These are phyloP conservation scores for Bodo saltans DNA, from an alignment of 78 protist genomes.

Conservation along the genomic window DNA sequence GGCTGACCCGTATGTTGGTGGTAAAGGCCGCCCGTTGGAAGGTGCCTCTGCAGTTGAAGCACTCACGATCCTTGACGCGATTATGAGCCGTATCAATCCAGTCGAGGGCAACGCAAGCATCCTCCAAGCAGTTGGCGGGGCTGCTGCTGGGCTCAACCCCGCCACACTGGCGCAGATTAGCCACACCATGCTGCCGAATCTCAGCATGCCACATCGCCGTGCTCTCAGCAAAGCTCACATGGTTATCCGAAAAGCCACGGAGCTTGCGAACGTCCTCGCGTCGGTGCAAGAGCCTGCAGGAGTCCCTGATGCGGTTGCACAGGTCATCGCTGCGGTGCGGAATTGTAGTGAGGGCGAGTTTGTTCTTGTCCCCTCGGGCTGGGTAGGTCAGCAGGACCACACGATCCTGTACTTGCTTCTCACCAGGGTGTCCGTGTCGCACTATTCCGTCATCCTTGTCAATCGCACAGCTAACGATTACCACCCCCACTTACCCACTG, in stretches of 20 bases:
- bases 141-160: background rate
- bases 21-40: background rate
- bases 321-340: background rate
- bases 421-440: background rate
- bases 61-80: background rate
- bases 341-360: background rate
- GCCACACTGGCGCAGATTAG: background rate
- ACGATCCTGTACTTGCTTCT: slow-evolving; percentile 8
- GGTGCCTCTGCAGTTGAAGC: background rate
- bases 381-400: background rate
- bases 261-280: background rate
- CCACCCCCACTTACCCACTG: slow-evolving; percentile 9
- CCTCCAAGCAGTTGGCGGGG: no score
- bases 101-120: no score
- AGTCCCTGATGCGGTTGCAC: background rate
- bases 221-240: background rate
- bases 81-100: background rate
- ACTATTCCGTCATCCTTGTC: background rate
- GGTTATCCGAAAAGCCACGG: background rate
- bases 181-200: background rate
- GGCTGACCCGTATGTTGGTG: background rate
- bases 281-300: background rate
- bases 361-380: background rate
- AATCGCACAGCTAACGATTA: slow-evolving; percentile 6
- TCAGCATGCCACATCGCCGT: background rate